Percentiles rank a stretch among this genome's conserved stretches.
Conservation (phyloP, 345 rosid genomes). For the Streptanthus diversifolius region DNA sequence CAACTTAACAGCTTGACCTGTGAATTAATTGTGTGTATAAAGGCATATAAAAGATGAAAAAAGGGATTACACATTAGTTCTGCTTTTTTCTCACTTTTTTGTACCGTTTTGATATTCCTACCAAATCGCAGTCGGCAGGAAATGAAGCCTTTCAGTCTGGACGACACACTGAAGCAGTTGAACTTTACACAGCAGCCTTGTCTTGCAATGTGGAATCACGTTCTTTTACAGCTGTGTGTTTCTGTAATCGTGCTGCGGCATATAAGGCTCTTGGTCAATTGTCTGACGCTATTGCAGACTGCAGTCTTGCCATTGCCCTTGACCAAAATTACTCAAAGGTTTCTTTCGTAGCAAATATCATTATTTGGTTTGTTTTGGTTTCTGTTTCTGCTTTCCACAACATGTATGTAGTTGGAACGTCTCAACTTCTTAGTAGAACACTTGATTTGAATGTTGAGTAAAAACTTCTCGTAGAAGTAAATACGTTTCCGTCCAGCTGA, state of each 20-base stretch:
- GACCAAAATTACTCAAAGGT: slow-evolving; percentile 88
- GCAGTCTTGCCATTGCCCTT: slow-evolving; percentile 95
- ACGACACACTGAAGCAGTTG: slow-evolving; percentile 82
- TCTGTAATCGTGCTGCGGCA: slow-evolving; percentile 97
- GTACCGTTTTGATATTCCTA: slow-evolving; percentile 9
- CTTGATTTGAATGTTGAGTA: not conserved
- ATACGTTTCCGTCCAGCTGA: not conserved
- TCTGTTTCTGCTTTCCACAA: not conserved
- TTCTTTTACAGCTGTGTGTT: slow-evolving; percentile 89
- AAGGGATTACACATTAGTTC: not conserved
- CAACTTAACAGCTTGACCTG: not conserved
- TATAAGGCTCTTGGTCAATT: slow-evolving; percentile 75
- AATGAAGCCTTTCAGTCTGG: slow-evolving; percentile 94
- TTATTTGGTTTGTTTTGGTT: not conserved
- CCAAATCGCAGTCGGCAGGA: slow-evolving; percentile 62
- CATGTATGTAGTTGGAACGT: slow-evolving; percentile 14
- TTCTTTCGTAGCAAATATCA: slow-evolving; percentile 15
- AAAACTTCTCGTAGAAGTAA: not conserved
- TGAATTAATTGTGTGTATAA: not conserved
- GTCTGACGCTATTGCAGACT: slow-evolving; percentile 90
- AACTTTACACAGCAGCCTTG: slow-evolving; percentile 81
- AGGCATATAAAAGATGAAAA: not conserved
- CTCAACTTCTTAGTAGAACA: not conserved
- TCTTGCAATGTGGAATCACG: slow-evolving; percentile 77
- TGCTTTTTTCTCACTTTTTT: not conserved